Evolutionary conservation across 176 grass and related monocot genomes (phyloP).

Genomic region (Thalia dealbata): DNA sequence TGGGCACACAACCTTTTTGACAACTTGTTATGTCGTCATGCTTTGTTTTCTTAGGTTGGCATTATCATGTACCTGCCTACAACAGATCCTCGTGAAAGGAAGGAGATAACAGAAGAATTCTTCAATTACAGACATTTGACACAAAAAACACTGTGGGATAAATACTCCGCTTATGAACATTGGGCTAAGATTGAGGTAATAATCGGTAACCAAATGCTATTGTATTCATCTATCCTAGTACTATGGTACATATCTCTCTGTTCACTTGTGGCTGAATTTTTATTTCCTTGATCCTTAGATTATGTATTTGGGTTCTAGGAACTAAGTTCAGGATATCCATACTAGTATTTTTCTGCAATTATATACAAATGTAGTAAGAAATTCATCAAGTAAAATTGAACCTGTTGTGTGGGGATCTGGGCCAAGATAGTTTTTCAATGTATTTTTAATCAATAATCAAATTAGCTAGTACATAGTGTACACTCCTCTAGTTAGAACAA

Average conservation of each 20-base stretch:
- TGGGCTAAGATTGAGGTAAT: slow-evolving; percentile 93
- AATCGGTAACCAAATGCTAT: not conserved
- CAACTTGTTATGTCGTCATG: not conserved
- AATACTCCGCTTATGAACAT: slow-evolving; percentile 85
- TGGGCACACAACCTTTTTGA: not conserved
- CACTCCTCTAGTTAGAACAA: too few species aligned
- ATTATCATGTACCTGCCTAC: slow-evolving; percentile 96
- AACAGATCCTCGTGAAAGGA: slow-evolving; percentile 71
- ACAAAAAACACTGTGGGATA: slow-evolving; percentile 59
- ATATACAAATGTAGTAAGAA: too few species aligned
- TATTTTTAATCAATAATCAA: too few species aligned
- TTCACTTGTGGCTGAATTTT: not conserved
- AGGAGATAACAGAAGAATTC: slow-evolving; percentile 86
- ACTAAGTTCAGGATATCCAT: too few species aligned
- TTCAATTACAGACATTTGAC: slow-evolving; percentile 61
- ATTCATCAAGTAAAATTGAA: too few species aligned
- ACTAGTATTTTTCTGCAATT: too few species aligned
- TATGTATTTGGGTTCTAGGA: not conserved
- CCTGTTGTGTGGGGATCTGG: not conserved
- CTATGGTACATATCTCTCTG: too few species aligned
- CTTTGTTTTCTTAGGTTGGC: slow-evolving; percentile 54
- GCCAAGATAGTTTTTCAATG: too few species aligned
- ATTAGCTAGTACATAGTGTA: too few species aligned
- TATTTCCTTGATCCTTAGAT: not conserved
- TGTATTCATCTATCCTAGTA: not conserved